These are phyloP conservation scores for Entomortierella parvispora DNA, from an alignment of 192 early-diverging fungal species.

Conservation along the genomic window DNA sequence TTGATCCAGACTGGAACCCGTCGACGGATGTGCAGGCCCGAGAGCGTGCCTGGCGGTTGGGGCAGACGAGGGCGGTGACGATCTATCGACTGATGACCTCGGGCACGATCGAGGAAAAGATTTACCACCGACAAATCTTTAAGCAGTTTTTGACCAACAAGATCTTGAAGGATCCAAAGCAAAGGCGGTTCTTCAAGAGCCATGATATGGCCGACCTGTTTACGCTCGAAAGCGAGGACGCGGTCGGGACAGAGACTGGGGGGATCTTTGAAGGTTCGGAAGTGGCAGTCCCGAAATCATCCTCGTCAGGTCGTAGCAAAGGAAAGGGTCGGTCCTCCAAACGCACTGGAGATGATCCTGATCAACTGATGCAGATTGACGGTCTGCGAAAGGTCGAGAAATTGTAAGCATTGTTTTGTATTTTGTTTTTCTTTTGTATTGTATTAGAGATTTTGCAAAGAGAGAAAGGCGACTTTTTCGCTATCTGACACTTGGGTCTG, in stretches of 20 bases:
- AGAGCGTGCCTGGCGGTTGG: constrained; percentile 95
- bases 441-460: constrained; percentile 5
- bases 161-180: constrained; percentile 90
- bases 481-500: background rate
- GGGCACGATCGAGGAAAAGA: constrained; percentile 96
- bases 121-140: constrained; percentile 97
- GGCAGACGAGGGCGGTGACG: constrained; percentile 87
- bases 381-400: constrained; percentile 28
- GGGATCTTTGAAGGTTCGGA: constrained; percentile 83
- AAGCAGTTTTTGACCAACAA: constrained; percentile 98
- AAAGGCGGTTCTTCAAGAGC: constrained; percentile 90
- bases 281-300: constrained; percentile 51
- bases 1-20: constrained; percentile 99
- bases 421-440: background rate
- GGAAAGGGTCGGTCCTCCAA: constrained; percentile 12
- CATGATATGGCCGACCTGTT: constrained; percentile 90
- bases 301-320: background rate
- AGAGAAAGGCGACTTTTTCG: background rate
- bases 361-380: constrained; percentile 24
- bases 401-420: constrained; percentile 15
- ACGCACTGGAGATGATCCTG: constrained; percentile 24
- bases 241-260: constrained; percentile 83
- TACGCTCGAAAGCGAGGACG: constrained; percentile 67
- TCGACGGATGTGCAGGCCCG: constrained; percentile 95
- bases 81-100: constrained; percentile 97